Percentiles rank a stretch among this genome's conserved stretches.
Conservation (phyloP, 257 asterid genomes). For the Parsonsia alboflavescens region DNA sequence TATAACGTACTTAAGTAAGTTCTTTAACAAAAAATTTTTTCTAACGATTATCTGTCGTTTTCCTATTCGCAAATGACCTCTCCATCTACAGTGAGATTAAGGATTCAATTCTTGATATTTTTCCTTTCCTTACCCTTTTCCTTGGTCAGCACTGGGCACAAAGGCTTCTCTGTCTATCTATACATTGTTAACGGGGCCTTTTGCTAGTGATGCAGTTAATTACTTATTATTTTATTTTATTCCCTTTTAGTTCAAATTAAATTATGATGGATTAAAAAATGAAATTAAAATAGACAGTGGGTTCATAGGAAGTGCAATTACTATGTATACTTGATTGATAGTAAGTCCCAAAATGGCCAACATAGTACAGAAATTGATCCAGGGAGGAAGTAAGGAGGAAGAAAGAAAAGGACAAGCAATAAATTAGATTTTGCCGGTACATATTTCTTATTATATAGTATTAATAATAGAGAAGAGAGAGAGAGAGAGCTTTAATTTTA, state of each 20-base stretch:
- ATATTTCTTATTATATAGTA: background rate
- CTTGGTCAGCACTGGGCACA: background rate
- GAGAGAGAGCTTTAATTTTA: background rate
- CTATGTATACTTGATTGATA: background rate
- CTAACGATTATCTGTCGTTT: conserved; percentile 9
- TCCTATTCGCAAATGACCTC: conserved; percentile 6
- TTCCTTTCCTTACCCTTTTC: too few species aligned
- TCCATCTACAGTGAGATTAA: background rate
- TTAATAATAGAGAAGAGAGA: background rate
- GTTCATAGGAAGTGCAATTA: background rate
- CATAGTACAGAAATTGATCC: background rate
- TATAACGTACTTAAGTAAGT: background rate
- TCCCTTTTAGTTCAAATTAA: too few species aligned
- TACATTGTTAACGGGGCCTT: too few species aligned
- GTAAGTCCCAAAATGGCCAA: background rate
- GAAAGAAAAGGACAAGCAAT: background rate
- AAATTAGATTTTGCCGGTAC: background rate
- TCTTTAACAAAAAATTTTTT: background rate
- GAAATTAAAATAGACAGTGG: too few species aligned
- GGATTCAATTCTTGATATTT: background rate
- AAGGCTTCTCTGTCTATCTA: too few species aligned
- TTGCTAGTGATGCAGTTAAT: background rate
- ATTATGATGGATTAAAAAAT: too few species aligned
- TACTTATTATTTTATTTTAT: too few species aligned
- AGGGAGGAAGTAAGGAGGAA: background rate